Evolutionary conservation across 768 basidiomycete species (phyloP), one percentile per base, ranked within the genome.

Genomic region (Suillus ampliporus): DNA sequence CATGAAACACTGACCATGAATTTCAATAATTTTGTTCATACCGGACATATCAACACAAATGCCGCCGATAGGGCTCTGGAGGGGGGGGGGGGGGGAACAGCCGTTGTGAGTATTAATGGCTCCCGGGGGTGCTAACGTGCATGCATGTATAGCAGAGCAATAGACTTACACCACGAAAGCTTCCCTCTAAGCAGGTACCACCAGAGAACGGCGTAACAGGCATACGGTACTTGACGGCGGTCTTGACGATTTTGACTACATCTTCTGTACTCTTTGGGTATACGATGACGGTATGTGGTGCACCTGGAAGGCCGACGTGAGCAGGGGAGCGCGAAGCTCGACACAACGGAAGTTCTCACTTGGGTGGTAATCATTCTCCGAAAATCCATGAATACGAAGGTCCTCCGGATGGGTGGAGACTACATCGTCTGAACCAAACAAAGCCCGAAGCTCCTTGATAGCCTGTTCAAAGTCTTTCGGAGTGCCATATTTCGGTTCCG

Each of bases 101-200:
- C 23, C 23, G 28, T 41, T 23, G 19, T 48, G n/a, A 53, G 17
- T 13, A 23, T 13, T 15, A 23, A 21, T 28, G 31, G 15, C 21
- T 26, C 26, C 31, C n/a, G n/a, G n/a, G n/a, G n/a, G n/a, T n/a
- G n/a, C n/a, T n/a, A n/a, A n/a, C n/a, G n/a, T n/a, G n/a, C n/a
- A n/a, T n/a, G n/a, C n/a, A n/a, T n/a, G n/a, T n/a, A n/a, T n/a
- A n/a, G 28, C 35, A 51, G 17, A 61, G 38, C 14, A 52, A 21
- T 64, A 40, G 23, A 75, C 85, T 62, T 66, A 91, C 91, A 34
- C 85, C 86, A 41, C 83, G 78, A 65, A 83, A 87, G 65, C 93
- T 89, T 0, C 93, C 93, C 71, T 95, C 94, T 26, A 96, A 73
- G 68, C 85, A 88, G 0, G 94, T 96, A 2, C 89, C 94, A 11